A percentile compares a stretch with the other conserved stretches of the same genome.
Conservation (phyloP, 257 asterid species). For the Rubia yunnanensis region DNA sequence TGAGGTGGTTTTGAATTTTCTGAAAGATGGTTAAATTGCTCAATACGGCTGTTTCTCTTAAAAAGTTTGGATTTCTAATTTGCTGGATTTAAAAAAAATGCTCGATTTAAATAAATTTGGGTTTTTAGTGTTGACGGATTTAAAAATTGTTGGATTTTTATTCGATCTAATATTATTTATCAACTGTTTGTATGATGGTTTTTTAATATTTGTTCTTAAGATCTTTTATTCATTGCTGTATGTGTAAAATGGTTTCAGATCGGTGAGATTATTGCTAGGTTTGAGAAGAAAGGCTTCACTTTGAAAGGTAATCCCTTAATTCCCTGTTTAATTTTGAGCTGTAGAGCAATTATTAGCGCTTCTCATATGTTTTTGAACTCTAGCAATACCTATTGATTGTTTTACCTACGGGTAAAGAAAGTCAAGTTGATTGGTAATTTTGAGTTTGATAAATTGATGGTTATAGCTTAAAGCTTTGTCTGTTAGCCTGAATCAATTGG, state of each 20-base stretch:
- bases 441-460: background rate
- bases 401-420: background rate
- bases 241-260: conserved; percentile 42
- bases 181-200: background rate
- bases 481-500: too few species aligned
- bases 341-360: too few species aligned
- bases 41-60: background rate
- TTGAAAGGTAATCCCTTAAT: conserved; percentile 51
- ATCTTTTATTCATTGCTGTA: background rate
- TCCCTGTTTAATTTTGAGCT: background rate
- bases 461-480: background rate
- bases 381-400: too few species aligned
- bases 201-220: background rate
- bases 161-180: background rate
- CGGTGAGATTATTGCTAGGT: conserved; percentile 84
- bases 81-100: background rate
- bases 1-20: background rate
- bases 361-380: too few species aligned
- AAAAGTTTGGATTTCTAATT: background rate
- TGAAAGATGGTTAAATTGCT: background rate
- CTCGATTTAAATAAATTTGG: too few species aligned
- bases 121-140: background rate
- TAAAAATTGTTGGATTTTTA: background rate
- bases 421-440: background rate
- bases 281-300: conserved; percentile 93